These are phyloP conservation scores for Apostasia shenzhenica DNA, from an alignment of 106 monocot species.

Conservation along the genomic window DNA sequence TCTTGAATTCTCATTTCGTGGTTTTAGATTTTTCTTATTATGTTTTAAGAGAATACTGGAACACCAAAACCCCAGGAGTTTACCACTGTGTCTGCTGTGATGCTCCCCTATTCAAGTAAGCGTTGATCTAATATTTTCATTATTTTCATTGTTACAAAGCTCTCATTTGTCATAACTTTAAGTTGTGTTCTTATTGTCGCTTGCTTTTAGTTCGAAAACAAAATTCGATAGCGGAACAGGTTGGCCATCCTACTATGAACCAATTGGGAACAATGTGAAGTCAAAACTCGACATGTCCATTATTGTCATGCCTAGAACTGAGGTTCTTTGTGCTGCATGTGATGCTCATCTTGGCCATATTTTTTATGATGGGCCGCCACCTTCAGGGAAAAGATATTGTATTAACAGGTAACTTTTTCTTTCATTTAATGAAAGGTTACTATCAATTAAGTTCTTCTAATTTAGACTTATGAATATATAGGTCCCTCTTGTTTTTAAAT, in stretches of 20 bases:
- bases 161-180: too few relatives aligned
- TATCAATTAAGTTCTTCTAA: neutral
- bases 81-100: conserved; percentile 92
- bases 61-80: conserved; percentile 75
- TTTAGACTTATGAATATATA: neutral
- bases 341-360: conserved; percentile 94
- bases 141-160: too few relatives aligned
- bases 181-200: neutral
- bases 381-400: conserved; percentile 86
- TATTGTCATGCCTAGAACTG: conserved; percentile 87
- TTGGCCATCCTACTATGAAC: conserved; percentile 85
- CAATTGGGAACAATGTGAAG: conserved; percentile 71
- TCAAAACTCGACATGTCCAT: conserved; percentile 84
- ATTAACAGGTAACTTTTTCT: conserved; percentile 59
- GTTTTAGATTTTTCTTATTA: conserved; percentile 2
- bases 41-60: conserved; percentile 76
- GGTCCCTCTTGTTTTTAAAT: neutral
- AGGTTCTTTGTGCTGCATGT: conserved; percentile 78
- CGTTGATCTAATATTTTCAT: neutral
- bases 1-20: neutral
- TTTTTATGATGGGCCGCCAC: conserved; percentile 88
- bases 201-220: conserved; percentile 48
- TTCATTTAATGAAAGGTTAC: neutral
- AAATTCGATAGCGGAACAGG: conserved; percentile 97
- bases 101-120: conserved; percentile 88